phyloP scores from a whole-genome alignment of 495 filamentous ascomycete genomes.

The Xylaria scruposa region DNA sequence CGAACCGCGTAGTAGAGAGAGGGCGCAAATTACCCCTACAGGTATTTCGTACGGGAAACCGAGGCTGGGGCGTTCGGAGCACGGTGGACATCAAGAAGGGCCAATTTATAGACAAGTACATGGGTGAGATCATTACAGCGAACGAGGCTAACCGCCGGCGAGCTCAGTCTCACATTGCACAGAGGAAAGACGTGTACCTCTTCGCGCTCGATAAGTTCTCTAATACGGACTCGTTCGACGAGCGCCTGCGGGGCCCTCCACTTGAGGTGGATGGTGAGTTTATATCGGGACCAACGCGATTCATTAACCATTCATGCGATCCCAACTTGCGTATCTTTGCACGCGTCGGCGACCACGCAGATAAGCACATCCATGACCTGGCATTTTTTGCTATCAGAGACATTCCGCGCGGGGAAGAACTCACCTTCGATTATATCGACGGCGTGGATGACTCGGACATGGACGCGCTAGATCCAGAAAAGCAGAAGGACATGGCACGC shows the following conservation, averaged over 20 bases:
- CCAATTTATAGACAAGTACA: constrained; percentile 88
- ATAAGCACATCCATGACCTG: constrained; percentile 80
- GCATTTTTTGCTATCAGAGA: constrained; percentile 81
- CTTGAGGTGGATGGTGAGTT: constrained; percentile 63
- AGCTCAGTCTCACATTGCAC: constrained; percentile 47
- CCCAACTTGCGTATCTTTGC: constrained; percentile 82
- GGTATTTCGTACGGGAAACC: constrained; percentile 77
- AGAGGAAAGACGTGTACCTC: constrained; percentile 72
- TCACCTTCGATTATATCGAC: constrained; percentile 88
- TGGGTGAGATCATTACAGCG: constrained; percentile 84
- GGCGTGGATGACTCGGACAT: constrained; percentile 55
- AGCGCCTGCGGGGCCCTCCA: constrained; percentile 47
- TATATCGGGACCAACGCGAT: constrained; percentile 67
- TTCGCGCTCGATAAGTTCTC: constrained; percentile 85
- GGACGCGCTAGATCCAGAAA: constrained; percentile 56
- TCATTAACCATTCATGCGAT: constrained; percentile 77
- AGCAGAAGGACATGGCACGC: constrained; percentile 55
- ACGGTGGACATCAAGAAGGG: constrained; percentile 71
- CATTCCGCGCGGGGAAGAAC: constrained; percentile 71
- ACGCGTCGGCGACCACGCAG: constrained; percentile 77
- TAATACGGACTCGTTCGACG: constrained; percentile 53
- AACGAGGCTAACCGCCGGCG: constrained; percentile 72
- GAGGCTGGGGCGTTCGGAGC: constrained; percentile 86
- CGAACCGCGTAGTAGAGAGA: constrained; percentile 80
- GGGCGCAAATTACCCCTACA: constrained; percentile 77